Evolutionary conservation across 2,329 filamentous ascomycete genomes (phyloP).

Genomic region (Penicillium sclerotigenum): DNA sequence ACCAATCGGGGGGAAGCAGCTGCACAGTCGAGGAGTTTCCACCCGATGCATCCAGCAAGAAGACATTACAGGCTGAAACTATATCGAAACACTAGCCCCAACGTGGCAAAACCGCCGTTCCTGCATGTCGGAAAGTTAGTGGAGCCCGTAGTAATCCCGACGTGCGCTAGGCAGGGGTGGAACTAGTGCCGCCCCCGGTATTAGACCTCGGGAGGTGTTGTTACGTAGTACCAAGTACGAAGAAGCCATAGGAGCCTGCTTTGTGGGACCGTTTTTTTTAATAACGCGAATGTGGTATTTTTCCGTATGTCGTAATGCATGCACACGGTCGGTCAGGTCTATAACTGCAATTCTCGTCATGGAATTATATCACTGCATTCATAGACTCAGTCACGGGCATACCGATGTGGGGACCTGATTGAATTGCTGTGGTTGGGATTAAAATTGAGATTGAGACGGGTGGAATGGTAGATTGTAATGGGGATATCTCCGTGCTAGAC

Average conservation of each 20-base stretch:
- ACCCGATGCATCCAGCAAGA: neutral
- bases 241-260: neutral
- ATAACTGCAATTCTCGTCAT: neutral
- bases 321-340: neutral
- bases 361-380: neutral
- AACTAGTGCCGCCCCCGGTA: neutral
- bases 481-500: too few relatives aligned
- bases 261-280: neutral
- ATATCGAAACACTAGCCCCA: neutral
- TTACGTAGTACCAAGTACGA: neutral
- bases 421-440: neutral
- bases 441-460: neutral
- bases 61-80: neutral
- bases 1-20: neutral
- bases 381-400: neutral
- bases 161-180: neutral
- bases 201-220: neutral
- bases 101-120: neutral
- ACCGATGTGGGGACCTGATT: neutral
- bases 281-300: neutral
- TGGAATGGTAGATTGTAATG: neutral
- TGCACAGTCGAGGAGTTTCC: neutral
- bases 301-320: rapidly evolving
- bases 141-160: neutral
- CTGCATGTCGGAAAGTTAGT: neutral